Evolutionary conservation across 345 rosid species (phyloP), one percentile per base, ranked within the genome.

Genomic region (Moricandia moricandioides): DNA sequence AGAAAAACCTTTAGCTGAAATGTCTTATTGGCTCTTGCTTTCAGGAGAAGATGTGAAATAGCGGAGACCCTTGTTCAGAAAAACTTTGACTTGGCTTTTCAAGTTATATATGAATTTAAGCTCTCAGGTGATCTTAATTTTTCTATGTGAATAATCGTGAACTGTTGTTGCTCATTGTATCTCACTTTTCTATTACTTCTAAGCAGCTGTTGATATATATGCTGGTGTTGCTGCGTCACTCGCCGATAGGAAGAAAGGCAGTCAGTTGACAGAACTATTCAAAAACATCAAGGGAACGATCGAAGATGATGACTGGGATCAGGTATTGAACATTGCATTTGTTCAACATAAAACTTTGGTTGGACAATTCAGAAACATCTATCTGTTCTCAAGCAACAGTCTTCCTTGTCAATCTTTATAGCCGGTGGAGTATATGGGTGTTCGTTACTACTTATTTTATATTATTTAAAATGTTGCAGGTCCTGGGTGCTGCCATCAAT

Each of bases 181-280:
- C 74, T 68, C 37, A 73, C 47, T 57, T 34, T 65, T 69, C 31
- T 34, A 62, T 77, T 67, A 51, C 40, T 77, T 31, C 21, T 74
- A 67, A 71, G 77, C 86, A 91, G 97, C 95, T 76, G 97, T 94
- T 61, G 98, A 90, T 73, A 94, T 91, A 82, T 94, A 94, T 85
- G 98, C 98, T 79, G 94, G 84, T 72, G 97, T 90, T 82, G 98
- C 97, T 83, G 83, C 98, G 21, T 89, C 96, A 73, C 91, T 94
- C 18, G 98, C 98, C 39, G 95, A 87, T 75, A 88, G 97, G 71
- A 94, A 91, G 83, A 91, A 75, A 70, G 97, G 98, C 54, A 76
- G 90, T 76, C 98, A 91, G 73, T 78, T 91, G 84, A 94, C 98
- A 4, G 96, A 94, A 60, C 88, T 91, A 72, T 91, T 94, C 78